Evolutionary conservation across 1,284 basidiomycete genomes (phyloP).

Genomic region (Dichomitus squalens): DNA sequence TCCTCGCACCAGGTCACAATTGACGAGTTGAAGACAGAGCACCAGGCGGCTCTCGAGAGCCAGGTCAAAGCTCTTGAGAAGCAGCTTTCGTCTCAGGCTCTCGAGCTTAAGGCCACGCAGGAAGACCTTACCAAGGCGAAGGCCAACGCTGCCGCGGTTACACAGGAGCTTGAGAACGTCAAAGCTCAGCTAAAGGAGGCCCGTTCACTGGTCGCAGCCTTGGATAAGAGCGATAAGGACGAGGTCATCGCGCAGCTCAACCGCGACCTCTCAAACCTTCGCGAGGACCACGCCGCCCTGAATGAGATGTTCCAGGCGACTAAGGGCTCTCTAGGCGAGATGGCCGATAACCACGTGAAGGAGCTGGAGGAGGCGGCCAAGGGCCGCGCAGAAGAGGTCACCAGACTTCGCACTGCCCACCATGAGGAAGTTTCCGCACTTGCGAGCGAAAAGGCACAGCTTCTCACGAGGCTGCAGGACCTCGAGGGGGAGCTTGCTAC

Average conservation of each 20-base stretch:
- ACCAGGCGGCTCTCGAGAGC: slow-evolving; percentile 56
- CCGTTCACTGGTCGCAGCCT: slow-evolving; percentile 42
- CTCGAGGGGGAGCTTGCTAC: slow-evolving; percentile 76
- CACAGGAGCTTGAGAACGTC: slow-evolving; percentile 55
- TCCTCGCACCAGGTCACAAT: slow-evolving; percentile 60
- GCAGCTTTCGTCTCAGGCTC: slow-evolving; percentile 56
- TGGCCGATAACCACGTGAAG: slow-evolving; percentile 64
- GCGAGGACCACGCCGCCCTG: slow-evolving; percentile 64
- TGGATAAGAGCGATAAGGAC: slow-evolving; percentile 49
- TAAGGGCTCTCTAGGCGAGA: slow-evolving; percentile 68
- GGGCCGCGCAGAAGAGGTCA: slow-evolving; percentile 68
- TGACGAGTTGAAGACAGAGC: slow-evolving; percentile 62
- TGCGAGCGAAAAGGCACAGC: slow-evolving; percentile 57
- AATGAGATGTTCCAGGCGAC: slow-evolving; percentile 64
- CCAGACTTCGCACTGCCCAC: slow-evolving; percentile 57
- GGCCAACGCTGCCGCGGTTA: slow-evolving; percentile 49
- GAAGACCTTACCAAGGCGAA: slow-evolving; percentile 82
- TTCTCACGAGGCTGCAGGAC: slow-evolving; percentile 64
- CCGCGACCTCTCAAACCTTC: slow-evolving; percentile 57
- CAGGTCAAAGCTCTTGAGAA: slow-evolving; percentile 65
- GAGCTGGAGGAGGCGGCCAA: slow-evolving; percentile 76
- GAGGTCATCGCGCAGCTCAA: slow-evolving; percentile 57
- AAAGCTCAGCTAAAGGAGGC: slow-evolving; percentile 67
- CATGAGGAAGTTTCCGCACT: slow-evolving; percentile 59
- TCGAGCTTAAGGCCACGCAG: slow-evolving; percentile 80